A percentile compares a stretch with the other conserved stretches of the same genome.
Conservation (phyloP, 1,139 yeast species). For the Chernovozyma sophiae-reginae region DNA sequence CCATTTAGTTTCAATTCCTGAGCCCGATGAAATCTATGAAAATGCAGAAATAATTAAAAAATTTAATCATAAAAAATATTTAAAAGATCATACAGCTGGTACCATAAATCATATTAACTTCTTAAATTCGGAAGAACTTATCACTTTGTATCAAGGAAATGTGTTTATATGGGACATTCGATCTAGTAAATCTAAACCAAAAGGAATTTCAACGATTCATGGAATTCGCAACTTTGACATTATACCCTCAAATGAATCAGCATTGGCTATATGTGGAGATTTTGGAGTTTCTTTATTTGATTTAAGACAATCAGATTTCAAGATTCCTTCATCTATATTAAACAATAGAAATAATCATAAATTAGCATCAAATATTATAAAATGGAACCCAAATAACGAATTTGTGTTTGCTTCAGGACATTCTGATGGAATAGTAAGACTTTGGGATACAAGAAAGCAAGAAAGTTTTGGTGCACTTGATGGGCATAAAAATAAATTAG, state of each 20-base stretch:
- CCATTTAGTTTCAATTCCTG: slow-evolving; percentile 67
- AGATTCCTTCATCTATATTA: slow-evolving; percentile 26
- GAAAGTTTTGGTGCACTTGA: slow-evolving; percentile 49
- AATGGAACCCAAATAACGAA: slow-evolving; percentile 62
- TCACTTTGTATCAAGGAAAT: slow-evolving; percentile 59
- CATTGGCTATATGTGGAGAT: slow-evolving; percentile 59
- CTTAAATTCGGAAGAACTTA: slow-evolving; percentile 22
- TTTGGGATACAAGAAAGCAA: slow-evolving; percentile 74
- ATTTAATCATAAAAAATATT: slow-evolving; percentile 67
- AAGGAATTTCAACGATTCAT: slow-evolving; percentile 46
- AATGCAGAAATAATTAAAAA: slow-evolving; percentile 72
- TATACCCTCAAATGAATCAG: slow-evolving; percentile 30
- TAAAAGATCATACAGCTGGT: slow-evolving; percentile 28
- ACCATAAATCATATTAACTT: slow-evolving; percentile 28
- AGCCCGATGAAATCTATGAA: slow-evolving; percentile 26
- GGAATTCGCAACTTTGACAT: slow-evolving; percentile 55
- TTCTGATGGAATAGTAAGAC: slow-evolving; percentile 51
- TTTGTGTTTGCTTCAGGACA: slow-evolving; percentile 66
- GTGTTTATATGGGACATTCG: slow-evolving; percentile 71
- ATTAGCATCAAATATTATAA: slow-evolving; percentile 35
- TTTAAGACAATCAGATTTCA: slow-evolving; percentile 44
- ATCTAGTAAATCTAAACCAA: slow-evolving; percentile 49
- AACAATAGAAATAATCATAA: slow-evolving; percentile 14
- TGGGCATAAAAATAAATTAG: slow-evolving; percentile 51
- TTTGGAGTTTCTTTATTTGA: slow-evolving; percentile 73